Evolutionary conservation across 139 green algal genomes (phyloP), one percentile per base, ranked within the genome.

Genomic region (Closterium sp.): DNA sequence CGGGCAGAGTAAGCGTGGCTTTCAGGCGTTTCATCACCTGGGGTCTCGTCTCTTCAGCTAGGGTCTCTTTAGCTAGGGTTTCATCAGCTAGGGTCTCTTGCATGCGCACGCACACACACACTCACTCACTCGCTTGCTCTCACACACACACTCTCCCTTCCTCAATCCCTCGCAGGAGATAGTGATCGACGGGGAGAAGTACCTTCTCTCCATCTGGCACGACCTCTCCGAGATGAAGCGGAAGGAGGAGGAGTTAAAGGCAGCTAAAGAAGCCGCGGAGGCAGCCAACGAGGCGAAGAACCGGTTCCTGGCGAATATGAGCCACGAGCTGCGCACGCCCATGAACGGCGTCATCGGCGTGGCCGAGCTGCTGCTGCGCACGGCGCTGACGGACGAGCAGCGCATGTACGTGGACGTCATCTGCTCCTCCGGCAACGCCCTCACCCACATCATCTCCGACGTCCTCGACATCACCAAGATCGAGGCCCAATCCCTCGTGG

Each of bases 291-390:
- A 95, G 83, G 95, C 95, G 43, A 97, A 97, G 89, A 95, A 90
- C 30, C 88, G 93, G 88, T 97, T 97, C 84, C 91, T 97, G 76
- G 95, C 95, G 33, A 97, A 97, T 89, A 95, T 96, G 88, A 96
- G 94, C 92, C 95, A 97, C 85, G 95, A 97, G 91, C 96, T 97
- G 81, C 94, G 95, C 55, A 76, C 55, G 16, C 55, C 55, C 55
- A 76, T 76, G 55, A 76, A 76, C 25, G 87, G 95, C 28, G 96
- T 96, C 81, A 95, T 97, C 38, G 95, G 91, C 28, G 90, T 95
- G 55, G 90, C 89, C 8, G 84, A 96, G 94, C 92, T 97, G 84
- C 85, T 96, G 85, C 89, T 94, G 34, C 25, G 89, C 31, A 94
- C 91, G n/a, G 33, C 36, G 23, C 92, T 97, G 12, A 94, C 91